Evolutionary conservation across 2,329 filamentous ascomycete species (phyloP).

Genomic region (Botrytis pseudocinerea): DNA sequence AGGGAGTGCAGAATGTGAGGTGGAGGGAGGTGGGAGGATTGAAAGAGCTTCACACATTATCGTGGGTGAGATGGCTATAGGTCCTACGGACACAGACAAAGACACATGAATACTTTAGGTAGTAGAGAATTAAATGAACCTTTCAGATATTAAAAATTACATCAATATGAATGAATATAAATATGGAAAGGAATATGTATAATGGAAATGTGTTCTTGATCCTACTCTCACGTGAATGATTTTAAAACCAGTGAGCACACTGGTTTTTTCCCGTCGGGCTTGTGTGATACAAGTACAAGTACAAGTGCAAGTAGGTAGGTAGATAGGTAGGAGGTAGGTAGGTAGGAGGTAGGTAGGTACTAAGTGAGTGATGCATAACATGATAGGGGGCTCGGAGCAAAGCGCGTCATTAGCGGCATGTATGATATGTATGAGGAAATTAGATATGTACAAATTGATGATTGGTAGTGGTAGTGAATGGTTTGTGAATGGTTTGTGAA

Average conservation of each 20-base stretch:
- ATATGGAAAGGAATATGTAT: no score
- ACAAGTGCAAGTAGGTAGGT: not conserved
- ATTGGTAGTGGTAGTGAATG: not conserved
- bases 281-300: no score
- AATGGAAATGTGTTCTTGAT: not conserved
- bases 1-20: not conserved
- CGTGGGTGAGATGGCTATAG: not conserved
- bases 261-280: no score
- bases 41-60: not conserved
- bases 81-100: not conserved
- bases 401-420: not conserved
- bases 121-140: not conserved
- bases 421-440: not conserved
- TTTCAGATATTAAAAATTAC: not conserved
- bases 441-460: not conserved
- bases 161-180: not conserved
- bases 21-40: no score
- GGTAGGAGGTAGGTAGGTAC: not conserved
- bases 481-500: no score
- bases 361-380: not conserved
- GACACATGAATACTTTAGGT: not conserved
- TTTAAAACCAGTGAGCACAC: not conserved
- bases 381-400: not conserved
- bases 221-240: not conserved
- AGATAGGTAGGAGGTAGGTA: no score